phyloP scores from a whole-genome alignment of 2,329 filamentous ascomycete species.

The Tolypocladium paradoxum region DNA sequence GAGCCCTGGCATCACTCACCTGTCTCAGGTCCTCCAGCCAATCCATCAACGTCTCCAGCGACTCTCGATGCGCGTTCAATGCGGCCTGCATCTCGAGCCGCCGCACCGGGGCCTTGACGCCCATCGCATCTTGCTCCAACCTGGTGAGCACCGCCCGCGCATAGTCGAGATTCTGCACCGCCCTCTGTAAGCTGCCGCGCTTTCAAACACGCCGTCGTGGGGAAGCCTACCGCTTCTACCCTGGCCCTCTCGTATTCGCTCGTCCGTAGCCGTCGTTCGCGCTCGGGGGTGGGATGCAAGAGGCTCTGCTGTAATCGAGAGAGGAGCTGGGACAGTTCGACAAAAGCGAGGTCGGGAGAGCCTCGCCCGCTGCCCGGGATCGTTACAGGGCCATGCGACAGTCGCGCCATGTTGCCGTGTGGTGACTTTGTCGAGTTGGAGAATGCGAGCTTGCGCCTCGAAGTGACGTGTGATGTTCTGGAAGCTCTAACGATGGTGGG shows the following conservation, averaged over 20 bases:
- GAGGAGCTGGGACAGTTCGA: constrained; percentile 54
- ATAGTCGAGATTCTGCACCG: constrained; percentile 55
- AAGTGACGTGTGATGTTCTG: not conserved
- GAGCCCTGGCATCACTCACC: constrained; percentile 20
- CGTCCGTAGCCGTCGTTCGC: constrained; percentile 43
- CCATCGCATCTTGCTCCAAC: constrained; percentile 57
- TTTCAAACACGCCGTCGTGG: not conserved
- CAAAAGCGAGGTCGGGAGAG: constrained; percentile 17
- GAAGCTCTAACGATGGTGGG: not conserved
- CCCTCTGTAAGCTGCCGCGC: not conserved
- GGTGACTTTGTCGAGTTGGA: not conserved
- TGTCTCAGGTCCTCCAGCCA: constrained; percentile 59
- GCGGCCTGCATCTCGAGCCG: constrained; percentile 53
- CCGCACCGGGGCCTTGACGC: constrained; percentile 45
- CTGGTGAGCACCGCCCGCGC: constrained; percentile 58
- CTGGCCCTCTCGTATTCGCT: constrained; percentile 54
- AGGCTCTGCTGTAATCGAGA: constrained; percentile 54
- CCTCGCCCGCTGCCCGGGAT: constrained; percentile 7
- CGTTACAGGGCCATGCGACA: constrained; percentile 8
- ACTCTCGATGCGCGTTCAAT: constrained; percentile 52
- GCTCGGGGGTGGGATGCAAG: constrained; percentile 49
- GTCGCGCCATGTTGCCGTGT: constrained; percentile 14
- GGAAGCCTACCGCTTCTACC: constrained; percentile 31
- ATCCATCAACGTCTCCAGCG: constrained; percentile 55
- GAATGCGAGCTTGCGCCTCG: not conserved